A percentile compares a stretch with the other conserved stretches of the same genome.
phyloP scores from a whole-genome alignment of 2,329 filamentous ascomycete species.

The Davidsoniella australis region DNA sequence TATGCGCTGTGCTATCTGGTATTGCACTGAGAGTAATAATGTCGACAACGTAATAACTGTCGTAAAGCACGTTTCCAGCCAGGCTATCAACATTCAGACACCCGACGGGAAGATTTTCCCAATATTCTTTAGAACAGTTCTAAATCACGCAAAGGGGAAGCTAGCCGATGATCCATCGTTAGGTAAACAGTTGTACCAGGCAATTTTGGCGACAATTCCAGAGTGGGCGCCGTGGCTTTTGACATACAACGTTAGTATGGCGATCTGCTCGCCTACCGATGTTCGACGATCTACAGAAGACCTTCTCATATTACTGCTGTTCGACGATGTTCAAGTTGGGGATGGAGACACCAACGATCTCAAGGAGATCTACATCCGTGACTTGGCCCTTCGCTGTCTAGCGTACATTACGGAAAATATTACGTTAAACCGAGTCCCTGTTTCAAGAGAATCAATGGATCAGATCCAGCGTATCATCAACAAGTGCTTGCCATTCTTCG shows the following conservation, averaged over 20 bases:
- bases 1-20: slow-evolving; percentile 38
- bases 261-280: slow-evolving; percentile 4
- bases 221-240: slow-evolving; percentile 36
- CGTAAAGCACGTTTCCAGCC: slow-evolving; percentile 25
- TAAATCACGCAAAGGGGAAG: not conserved
- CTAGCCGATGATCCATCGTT: not conserved
- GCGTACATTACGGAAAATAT: slow-evolving; percentile 27
- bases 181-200: not conserved
- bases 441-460: slow-evolving; percentile 21
- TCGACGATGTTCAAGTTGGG: too few species aligned
- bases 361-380: too few species aligned
- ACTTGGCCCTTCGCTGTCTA: slow-evolving; percentile 26
- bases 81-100: slow-evolving; percentile 28
- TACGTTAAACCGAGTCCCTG: too few species aligned
- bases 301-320: slow-evolving; percentile 20
- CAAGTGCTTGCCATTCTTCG: slow-evolving; percentile 26
- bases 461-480: slow-evolving; percentile 27
- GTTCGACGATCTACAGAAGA: slow-evolving; percentile 26
- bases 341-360: too few species aligned
- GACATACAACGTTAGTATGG: slow-evolving; percentile 20
- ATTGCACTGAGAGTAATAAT: slow-evolving; percentile 28
- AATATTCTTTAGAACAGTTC: slow-evolving; percentile 23
- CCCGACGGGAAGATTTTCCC: slow-evolving; percentile 33
- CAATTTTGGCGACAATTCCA: slow-evolving; percentile 17
- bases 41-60: slow-evolving; percentile 22